A percentile compares a stretch with the other conserved stretches of the same genome.
Evolutionary conservation across 768 basidiomycete genomes (phyloP).

Genomic region (Leccinellum albellum): DNA sequence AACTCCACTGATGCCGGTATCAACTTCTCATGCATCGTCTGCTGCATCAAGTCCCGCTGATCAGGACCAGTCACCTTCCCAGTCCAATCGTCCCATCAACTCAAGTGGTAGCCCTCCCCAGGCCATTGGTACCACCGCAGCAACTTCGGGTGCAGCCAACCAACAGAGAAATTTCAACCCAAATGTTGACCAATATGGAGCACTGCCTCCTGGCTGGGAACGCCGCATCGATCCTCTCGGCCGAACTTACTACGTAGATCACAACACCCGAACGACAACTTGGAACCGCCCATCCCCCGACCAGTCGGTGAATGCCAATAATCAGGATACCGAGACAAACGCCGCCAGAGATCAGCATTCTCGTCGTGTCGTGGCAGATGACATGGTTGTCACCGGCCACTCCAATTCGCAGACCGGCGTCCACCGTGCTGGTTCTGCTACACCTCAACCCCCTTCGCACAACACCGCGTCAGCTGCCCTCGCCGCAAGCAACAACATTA

Average conservation of each 20-base stretch:
- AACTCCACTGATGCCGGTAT: conserved; percentile 40
- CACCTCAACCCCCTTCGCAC: conserved; percentile 25
- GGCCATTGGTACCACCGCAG: conserved; percentile 16
- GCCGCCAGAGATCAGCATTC: conserved; percentile 85
- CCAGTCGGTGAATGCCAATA: conserved; percentile 65
- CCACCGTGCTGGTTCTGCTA: conserved; percentile 38
- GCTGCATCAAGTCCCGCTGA: conserved; percentile 29
- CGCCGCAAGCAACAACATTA: conserved; percentile 46
- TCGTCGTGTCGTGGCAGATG: conserved; percentile 79
- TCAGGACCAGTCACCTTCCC: conserved; percentile 24
- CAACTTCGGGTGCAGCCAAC: conserved; percentile 41
- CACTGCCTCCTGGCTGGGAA: conserved; percentile 92
- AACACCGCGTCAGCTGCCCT: conserved; percentile 45
- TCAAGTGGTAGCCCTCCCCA: conserved; percentile 28
- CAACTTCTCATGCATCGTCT: conserved; percentile 31
- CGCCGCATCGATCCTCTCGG: conserved; percentile 94
- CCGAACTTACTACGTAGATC: conserved; percentile 97
- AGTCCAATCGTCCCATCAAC: conserved; percentile 36
- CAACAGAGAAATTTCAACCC: conserved; percentile 88
- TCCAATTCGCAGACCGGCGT: conserved; percentile 37
- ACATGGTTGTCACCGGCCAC: conserved; percentile 73
- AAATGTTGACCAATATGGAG: conserved; percentile 89
- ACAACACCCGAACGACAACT: conserved; percentile 95
- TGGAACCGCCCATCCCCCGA: conserved; percentile 91
- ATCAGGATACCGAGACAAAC: conserved; percentile 75